A percentile compares a stretch with the other conserved stretches of the same genome.
Evolutionary conservation across 2,329 filamentous ascomycete species (phyloP).

Genomic region (Apiospora kogelbergensis): DNA sequence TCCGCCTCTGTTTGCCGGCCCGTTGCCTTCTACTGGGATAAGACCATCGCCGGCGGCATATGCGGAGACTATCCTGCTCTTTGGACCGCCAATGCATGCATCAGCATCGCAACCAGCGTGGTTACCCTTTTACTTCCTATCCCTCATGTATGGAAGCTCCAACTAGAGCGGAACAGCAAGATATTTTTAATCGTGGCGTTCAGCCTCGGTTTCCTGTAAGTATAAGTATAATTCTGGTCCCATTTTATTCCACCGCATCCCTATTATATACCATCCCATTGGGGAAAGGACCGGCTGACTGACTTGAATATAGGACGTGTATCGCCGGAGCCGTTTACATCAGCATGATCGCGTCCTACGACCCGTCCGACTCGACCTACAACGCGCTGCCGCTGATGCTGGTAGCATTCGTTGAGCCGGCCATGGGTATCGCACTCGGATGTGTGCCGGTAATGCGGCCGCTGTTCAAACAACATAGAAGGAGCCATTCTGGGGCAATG

Average conservation of each 20-base stretch:
- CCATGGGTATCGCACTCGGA: conserved; percentile 8
- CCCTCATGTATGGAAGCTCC: conserved; percentile 18
- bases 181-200: conserved; percentile 19
- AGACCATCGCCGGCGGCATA: background rate
- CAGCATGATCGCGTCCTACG: conserved; percentile 7
- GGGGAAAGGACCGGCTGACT: background rate
- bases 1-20: background rate
- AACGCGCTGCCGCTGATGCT: conserved; percentile 7
- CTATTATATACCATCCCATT: background rate
- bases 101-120: conserved; percentile 14
- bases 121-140: conserved; percentile 18
- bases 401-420: conserved; percentile 7
- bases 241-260: no score
- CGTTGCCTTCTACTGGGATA: conserved; percentile 4
- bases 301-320: background rate
- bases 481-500: background rate
- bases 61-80: conserved; percentile 13
- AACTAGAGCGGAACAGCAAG: conserved; percentile 16
- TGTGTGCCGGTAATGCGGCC: conserved; percentile 10
- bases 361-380: conserved; percentile 8
- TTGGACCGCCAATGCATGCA: conserved; percentile 9
- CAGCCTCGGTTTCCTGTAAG: conserved; percentile 22
- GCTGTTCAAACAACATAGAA: background rate
- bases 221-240: no score
- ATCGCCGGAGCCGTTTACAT: background rate